phyloP scores from a whole-genome alignment of 2,329 filamentous ascomycete species.

The Triangularia verruculosa region DNA sequence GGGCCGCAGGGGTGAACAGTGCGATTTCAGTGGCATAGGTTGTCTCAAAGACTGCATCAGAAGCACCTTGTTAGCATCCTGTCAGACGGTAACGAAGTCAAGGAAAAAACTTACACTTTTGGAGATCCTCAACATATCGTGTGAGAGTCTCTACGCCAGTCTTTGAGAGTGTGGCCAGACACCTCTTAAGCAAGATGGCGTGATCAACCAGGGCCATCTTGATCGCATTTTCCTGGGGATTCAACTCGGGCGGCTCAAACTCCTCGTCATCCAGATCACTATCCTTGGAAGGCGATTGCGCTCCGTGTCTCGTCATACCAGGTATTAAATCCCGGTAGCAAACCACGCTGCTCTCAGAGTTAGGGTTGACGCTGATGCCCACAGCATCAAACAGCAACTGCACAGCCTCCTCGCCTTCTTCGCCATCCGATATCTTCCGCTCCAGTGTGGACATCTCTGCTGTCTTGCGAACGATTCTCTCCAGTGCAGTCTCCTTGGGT shows the following conservation, averaged over 20 bases:
- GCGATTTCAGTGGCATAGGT: constrained; percentile 65
- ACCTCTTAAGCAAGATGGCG: constrained; percentile 81
- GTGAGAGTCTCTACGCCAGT: constrained; percentile 59
- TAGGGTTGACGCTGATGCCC: constrained; percentile 70
- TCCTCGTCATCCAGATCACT: constrained; percentile 39
- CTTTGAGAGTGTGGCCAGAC: constrained; percentile 66
- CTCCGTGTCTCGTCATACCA: constrained; percentile 41
- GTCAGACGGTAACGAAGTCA: background rate
- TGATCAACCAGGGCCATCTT: constrained; percentile 86
- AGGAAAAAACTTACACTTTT: constrained; percentile 55
- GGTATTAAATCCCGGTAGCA: constrained; percentile 75
- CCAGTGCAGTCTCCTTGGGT: constrained; percentile 82
- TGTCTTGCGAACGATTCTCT: constrained; percentile 87
- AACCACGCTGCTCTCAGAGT: constrained; percentile 72
- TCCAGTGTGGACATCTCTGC: constrained; percentile 77
- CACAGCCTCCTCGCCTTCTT: constrained; percentile 59
- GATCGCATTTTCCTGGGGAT: constrained; percentile 71
- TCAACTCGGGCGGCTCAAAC: constrained; percentile 47
- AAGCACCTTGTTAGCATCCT: constrained; percentile 18
- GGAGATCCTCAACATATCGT: constrained; percentile 57
- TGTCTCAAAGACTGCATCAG: constrained; percentile 52
- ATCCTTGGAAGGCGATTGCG: constrained; percentile 35
- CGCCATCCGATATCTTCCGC: constrained; percentile 68
- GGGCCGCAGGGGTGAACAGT: constrained; percentile 54
- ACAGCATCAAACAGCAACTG: constrained; percentile 72